Percentiles rank a stretch among this genome's conserved stretches.
phyloP scores from a whole-genome alignment of 164 flowering plant species.

The Platanus orientalis region DNA sequence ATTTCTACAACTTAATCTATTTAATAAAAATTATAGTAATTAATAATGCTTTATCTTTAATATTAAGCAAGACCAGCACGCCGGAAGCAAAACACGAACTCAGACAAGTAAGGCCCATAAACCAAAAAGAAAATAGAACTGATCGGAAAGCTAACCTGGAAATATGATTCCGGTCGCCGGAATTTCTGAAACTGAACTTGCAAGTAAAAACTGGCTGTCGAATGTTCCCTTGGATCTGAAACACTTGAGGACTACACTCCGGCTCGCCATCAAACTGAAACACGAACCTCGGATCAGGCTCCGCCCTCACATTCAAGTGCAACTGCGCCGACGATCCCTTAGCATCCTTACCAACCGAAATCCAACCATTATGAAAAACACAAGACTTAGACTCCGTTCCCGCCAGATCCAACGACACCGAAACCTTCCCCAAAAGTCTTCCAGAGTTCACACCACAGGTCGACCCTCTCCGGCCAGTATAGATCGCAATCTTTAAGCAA shows the following conservation, averaged over 20 bases:
- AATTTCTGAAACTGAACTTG: constrained; percentile 67
- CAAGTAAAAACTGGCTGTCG: constrained; percentile 93
- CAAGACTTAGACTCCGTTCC: constrained; percentile 19
- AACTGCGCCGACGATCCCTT: constrained; percentile 24
- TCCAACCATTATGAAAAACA: constrained; percentile 40
- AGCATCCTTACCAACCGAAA: constrained; percentile 21
- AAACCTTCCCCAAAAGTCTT: constrained; percentile 58
- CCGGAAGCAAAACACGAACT: too few species aligned
- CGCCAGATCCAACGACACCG: constrained; percentile 58
- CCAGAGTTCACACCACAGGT: constrained; percentile 76
- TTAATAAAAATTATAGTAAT: too few species aligned
- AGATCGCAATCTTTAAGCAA: constrained; percentile 45
- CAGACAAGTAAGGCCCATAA: too few species aligned
- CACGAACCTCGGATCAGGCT: constrained; percentile 52
- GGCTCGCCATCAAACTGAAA: constrained; percentile 46
- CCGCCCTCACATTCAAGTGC: constrained; percentile 29
- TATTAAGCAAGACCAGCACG: too few species aligned
- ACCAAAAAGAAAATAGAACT: too few species aligned
- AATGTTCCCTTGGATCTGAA: constrained; percentile 70
- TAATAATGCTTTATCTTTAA: too few species aligned
- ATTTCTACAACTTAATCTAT: too few species aligned
- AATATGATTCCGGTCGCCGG: constrained; percentile 48
- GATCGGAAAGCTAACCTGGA: constrained; percentile 45
- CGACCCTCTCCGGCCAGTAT: constrained; percentile 66
- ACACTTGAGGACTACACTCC: constrained; percentile 68